Evolutionary conservation across 2,329 filamentous ascomycete genomes (phyloP).

Genomic region (Akanthomyces dipterigenus): DNA sequence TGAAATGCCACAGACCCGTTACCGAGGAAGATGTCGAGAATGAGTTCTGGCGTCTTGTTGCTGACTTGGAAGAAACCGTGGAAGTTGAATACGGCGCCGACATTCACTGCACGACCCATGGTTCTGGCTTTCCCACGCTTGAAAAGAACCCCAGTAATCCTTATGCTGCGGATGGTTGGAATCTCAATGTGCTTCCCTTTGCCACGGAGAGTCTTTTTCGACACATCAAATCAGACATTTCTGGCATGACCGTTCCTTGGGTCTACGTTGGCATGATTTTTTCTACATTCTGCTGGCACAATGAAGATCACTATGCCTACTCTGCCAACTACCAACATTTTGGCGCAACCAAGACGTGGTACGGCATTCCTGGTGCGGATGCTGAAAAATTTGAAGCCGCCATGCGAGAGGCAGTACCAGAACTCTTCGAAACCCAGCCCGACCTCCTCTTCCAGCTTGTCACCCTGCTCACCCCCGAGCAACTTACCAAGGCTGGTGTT

Average conservation of each 20-base stretch:
- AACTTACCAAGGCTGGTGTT: conserved; percentile 86
- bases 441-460: conserved; percentile 95
- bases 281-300: conserved; percentile 99
- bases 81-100: conserved; percentile 98
- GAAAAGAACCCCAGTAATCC: conserved; percentile 83
- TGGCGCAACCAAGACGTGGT: conserved; percentile 98
- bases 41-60: conserved; percentile 94
- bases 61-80: conserved; percentile 88
- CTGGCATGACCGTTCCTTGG: conserved; percentile 98
- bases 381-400: conserved; percentile 91
- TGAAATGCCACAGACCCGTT: conserved; percentile 73
- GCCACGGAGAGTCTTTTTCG: conserved; percentile 89
- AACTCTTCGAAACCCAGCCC: conserved; percentile 93
- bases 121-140: conserved; percentile 91
- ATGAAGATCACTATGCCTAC: conserved; percentile 96
- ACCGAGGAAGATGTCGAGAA: conserved; percentile 93
- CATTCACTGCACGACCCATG: conserved; percentile 96
- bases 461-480: conserved; percentile 89
- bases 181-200: conserved; percentile 85
- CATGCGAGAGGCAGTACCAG: conserved; percentile 91
- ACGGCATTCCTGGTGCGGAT: conserved; percentile 90
- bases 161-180: conserved; percentile 90
- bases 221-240: conserved; percentile 97
- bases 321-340: conserved; percentile 99
- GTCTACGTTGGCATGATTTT: conserved; percentile 99